Percentiles rank a stretch among this genome's conserved stretches.
Evolutionary conservation across 2,329 filamentous ascomycete genomes (phyloP).

Genomic region (Laburnicola sp.): DNA sequence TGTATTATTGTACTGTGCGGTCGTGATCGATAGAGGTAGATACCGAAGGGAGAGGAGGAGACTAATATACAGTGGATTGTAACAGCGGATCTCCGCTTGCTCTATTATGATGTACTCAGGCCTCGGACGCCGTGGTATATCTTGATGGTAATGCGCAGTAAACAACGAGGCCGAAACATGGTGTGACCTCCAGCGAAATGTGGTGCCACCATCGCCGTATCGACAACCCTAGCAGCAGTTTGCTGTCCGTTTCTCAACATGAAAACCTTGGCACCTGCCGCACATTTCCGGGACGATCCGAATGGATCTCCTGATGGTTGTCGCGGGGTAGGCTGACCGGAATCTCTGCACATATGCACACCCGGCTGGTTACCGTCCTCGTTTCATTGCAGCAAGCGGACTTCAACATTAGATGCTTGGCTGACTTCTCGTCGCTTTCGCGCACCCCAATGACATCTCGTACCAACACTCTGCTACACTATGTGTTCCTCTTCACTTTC

Average conservation of each 20-base stretch:
- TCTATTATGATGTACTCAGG: constrained; percentile 14
- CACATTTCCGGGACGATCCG: constrained; percentile 1
- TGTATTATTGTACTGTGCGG: neutral
- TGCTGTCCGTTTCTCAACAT: neutral
- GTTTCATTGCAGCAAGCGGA: neutral
- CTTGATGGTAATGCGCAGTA: constrained; percentile 7
- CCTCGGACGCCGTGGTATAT: constrained; percentile 7
- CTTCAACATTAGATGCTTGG: neutral
- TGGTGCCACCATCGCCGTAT: constrained; percentile 5
- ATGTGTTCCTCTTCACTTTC: constrained; percentile 4
- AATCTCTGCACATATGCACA: neutral
- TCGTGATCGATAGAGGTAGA: neutral
- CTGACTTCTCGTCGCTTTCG: neutral
- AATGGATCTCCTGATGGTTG: neutral
- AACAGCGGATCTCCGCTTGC: neutral
- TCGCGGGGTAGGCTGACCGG: neutral
- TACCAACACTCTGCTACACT: neutral
- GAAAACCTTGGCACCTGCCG: neutral
- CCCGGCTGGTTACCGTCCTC: neutral
- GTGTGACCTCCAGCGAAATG: constrained; percentile 2
- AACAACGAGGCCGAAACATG: constrained; percentile 2
- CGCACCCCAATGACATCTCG: neutral
- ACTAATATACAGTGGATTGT: constrained; percentile 25
- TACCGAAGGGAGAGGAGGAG: constrained; percentile 17
- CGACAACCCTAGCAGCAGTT: neutral